Evolutionary conservation across 1,139 yeast species (phyloP), one percentile per base, ranked within the genome.

Genomic region (Blastobotrys elegans): DNA sequence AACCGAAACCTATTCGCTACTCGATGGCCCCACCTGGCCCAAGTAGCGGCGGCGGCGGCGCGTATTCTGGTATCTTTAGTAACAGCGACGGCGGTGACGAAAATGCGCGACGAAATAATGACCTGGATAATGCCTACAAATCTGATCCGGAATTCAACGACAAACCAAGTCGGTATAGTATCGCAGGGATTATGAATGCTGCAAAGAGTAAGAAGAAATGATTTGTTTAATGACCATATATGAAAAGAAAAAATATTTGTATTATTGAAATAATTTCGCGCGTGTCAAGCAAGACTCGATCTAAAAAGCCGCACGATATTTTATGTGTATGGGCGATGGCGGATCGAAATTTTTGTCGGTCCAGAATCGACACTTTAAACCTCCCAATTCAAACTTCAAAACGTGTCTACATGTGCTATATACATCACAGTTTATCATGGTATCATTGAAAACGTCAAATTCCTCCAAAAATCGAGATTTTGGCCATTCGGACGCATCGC

Each of bases 111-210:
- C 4, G 40, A 2, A 38, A 22, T 13, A 29, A 13, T n/a, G 16
- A 8, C 21, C 18, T 5, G 4, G 11, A 20, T 7, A 16, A n/a
- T n/a, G 41, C 5, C n/a, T 41, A 41, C 14, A 36, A 43, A 3
- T 18, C 42, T n/a, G 42, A 30, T 8, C 17, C 30, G 11, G 52
- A 44, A 6, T 32, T 26, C 18, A 39, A 48, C 29, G 48, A 46
- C 37, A 55, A 49, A 27, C 51, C 50, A 33, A 57, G 61, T 45
- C 50, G 52, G 29, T 52, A 47, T 36, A 57, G 60, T 43, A 55
- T 58, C 37, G 48, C 45, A 17, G 62, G 62, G 16, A 27, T 58
- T 20, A 50, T 58, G 49, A 53, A 48, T 32, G 61, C 59, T 2
- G 57, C 58, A 6, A 57, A 57, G 44, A 44, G 14, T 26, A 21